Evolutionary conservation across 805 yeast species (phyloP).

Genomic region (Starmerella gropengiesseri): DNA sequence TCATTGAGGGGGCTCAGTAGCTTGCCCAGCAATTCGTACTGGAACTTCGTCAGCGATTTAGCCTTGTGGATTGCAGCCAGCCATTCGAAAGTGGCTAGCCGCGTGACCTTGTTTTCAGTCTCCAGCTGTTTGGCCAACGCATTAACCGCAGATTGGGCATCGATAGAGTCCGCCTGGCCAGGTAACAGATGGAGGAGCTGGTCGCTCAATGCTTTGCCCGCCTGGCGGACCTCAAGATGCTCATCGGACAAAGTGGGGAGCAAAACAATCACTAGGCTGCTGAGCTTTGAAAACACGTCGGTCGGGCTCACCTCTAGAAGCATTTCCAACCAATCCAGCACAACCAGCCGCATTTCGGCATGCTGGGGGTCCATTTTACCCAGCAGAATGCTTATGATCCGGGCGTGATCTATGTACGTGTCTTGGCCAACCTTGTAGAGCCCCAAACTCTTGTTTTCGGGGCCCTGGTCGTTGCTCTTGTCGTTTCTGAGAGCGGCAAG

Average conservation of each 20-base stretch:
- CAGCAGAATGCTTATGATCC: slow-evolving; percentile 70
- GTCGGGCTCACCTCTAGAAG: slow-evolving; percentile 63
- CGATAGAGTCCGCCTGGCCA: slow-evolving; percentile 28
- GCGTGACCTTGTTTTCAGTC: slow-evolving; percentile 67
- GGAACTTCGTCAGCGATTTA: slow-evolving; percentile 19
- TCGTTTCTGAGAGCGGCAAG: slow-evolving; percentile 52
- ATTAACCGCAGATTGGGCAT: slow-evolving; percentile 53
- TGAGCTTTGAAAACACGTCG: slow-evolving; percentile 61
- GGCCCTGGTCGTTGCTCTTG: slow-evolving; percentile 9
- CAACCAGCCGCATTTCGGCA: slow-evolving; percentile 65
- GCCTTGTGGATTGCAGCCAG: slow-evolving; percentile 60
- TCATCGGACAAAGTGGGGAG: slow-evolving; percentile 52
- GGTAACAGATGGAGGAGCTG: slow-evolving; percentile 46
- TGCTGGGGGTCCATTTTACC: slow-evolving; percentile 66
- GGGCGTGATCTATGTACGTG: slow-evolving; percentile 65
- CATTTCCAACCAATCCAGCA: slow-evolving; percentile 71
- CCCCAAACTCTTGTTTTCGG: slow-evolving; percentile 1
- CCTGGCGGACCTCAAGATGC: slow-evolving; percentile 38
- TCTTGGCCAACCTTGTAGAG: slow-evolving; percentile 66
- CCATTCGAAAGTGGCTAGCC: slow-evolving; percentile 85
- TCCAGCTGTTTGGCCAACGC: slow-evolving; percentile 62
- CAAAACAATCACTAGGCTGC: slow-evolving; percentile 61
- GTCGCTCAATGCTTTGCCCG: slow-evolving; percentile 47
- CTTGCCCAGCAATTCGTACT: slow-evolving; percentile 34
- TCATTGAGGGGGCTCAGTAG: slow-evolving; percentile 61